These are phyloP conservation scores for Acacia pycnantha DNA, from an alignment of 331 rosid species.

Conservation along the genomic window DNA sequence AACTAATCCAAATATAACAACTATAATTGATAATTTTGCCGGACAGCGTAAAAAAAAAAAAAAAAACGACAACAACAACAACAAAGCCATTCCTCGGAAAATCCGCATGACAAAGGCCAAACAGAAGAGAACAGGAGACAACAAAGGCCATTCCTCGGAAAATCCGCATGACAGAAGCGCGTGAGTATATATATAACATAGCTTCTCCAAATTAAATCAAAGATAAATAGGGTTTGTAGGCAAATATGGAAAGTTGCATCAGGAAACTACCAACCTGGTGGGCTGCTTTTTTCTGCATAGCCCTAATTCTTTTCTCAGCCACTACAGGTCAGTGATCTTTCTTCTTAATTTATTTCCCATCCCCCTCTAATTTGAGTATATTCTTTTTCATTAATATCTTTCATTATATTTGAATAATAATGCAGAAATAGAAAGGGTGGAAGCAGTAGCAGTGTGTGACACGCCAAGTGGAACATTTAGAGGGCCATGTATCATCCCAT, in stretches of 20 bases:
- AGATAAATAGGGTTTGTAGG: background rate
- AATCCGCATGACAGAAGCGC: background rate
- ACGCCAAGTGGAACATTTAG: background rate
- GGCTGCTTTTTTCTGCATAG: background rate
- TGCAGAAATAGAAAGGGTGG: background rate
- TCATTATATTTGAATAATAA: background rate
- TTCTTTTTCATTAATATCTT: too few species aligned
- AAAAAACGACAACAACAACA: too few species aligned
- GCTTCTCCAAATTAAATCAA: background rate
- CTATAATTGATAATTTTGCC: background rate
- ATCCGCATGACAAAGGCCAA: background rate
- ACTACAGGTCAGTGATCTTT: too few species aligned
- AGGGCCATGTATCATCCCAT: background rate
- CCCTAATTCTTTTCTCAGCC: background rate
- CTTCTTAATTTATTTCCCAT: background rate
- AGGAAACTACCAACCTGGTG: background rate
- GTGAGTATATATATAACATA: background rate
- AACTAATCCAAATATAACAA: background rate
- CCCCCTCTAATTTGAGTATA: too few species aligned
- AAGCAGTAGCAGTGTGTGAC: background rate
- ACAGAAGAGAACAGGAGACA: background rate
- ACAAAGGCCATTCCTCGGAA: background rate
- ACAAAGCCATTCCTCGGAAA: background rate
- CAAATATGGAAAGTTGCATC: background rate
- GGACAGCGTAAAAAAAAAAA: background rate